Evolutionary conservation across 208 protist species (phyloP), one percentile per base, ranked within the genome.

Genomic region (Acanthamoeba lugdunensis): DNA sequence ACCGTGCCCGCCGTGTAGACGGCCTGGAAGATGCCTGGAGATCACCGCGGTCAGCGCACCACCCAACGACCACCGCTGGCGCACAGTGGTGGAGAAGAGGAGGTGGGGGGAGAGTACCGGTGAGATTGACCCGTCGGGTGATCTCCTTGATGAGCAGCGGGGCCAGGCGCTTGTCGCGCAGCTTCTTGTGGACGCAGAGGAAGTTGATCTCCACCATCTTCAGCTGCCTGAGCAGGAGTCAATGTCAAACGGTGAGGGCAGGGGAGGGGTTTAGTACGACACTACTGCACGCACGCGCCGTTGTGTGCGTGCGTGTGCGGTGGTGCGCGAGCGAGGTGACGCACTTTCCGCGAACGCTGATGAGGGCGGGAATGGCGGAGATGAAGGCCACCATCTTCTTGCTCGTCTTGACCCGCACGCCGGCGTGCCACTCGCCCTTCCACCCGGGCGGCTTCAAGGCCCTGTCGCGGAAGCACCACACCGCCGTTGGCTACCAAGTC

Each of bases 181-280:
- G 96, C 81, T 98, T 97, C 96, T 99, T 99, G 96, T 99, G 99
- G 11, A 99, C 98, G 94, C 99, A 99, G 1, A 99, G 97, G 94
- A 99, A 99, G 95, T 99, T 99, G 92, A 99, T 99, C 94, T 99
- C 98, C 67, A 98, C 99, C 94, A 99, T 98, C 52, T 91, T 82
- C 11, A 92, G 33, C 30, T n/a, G 30, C 88, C 48, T 93, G 48
- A 23, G 21, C 9, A 45, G 33, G 33, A 6, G 9, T 0, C 41
- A 82, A 23, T 18, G 37, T 25, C 45, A 8, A 18, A 77, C 3
- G 87, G 33, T n/a, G 67, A 18, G 23, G 1, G 87, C 23, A 21
- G 28, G 63, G 37, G 61, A 48, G 45, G 8, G 45, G 45, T 11
- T 48, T 48, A 48, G 45, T 8, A 11, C 45, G 6, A 2, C 3